Evolutionary conservation across 2,329 filamentous ascomycete species (phyloP).

Genomic region (Harringtonia aguacate): DNA sequence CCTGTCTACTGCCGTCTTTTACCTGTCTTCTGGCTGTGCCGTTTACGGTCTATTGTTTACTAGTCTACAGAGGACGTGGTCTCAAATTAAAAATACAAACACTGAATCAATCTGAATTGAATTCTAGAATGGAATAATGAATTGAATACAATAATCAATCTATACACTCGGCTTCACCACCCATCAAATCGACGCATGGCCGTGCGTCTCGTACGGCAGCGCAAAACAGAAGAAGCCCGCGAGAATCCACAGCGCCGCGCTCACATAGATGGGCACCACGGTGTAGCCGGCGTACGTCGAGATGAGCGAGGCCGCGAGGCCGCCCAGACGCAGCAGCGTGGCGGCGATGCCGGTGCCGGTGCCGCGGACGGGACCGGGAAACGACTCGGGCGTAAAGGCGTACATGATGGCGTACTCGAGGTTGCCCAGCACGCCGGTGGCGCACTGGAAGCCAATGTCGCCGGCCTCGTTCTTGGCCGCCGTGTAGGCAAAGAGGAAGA

Average conservation of each 20-base stretch:
- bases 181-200: conserved; percentile 8
- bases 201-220: conserved; percentile 10
- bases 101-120: too few species aligned
- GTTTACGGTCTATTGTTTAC: too few species aligned
- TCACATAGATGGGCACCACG: conserved; percentile 46
- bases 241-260: conserved; percentile 61
- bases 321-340: conserved; percentile 43
- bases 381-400: conserved; percentile 68
- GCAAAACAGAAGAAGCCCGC: conserved; percentile 38
- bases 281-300: conserved; percentile 10
- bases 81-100: too few species aligned
- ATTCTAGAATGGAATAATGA: too few species aligned
- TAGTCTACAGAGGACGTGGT: too few species aligned
- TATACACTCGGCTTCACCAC: too few species aligned
- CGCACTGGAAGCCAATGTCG: conserved; percentile 69
- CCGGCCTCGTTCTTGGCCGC: conserved; percentile 52
- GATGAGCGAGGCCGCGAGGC: conserved; percentile 7
- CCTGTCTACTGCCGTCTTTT: too few species aligned
- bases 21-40: too few species aligned
- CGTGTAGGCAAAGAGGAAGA: conserved; percentile 61
- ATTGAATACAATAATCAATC: too few species aligned
- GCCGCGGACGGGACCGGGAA: conserved; percentile 65
- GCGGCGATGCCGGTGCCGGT: conserved; percentile 71
- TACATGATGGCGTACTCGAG: conserved; percentile 62
- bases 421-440: conserved; percentile 25